These are phyloP conservation scores for Paragyromitra xinjiangensis DNA, from an alignment of 495 filamentous ascomycete species.

Conservation along the genomic window DNA sequence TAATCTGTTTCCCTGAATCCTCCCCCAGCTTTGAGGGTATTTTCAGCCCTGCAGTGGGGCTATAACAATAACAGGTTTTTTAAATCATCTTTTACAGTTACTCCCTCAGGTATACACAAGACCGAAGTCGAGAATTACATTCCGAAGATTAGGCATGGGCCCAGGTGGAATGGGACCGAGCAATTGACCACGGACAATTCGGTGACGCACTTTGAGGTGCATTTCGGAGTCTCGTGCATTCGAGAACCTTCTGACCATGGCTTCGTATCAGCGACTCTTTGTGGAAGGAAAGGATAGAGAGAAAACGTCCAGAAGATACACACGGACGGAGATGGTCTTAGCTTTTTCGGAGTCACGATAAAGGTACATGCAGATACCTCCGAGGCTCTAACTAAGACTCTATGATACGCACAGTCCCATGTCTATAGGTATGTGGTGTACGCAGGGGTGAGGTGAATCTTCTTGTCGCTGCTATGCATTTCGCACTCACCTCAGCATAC, in stretches of 20 bases:
- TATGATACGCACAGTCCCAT: slow-evolving; percentile 47
- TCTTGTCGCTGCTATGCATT: slow-evolving; percentile 19
- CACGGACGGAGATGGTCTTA: slow-evolving; percentile 32
- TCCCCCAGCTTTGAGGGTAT: slow-evolving; percentile 21
- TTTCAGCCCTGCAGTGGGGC: slow-evolving; percentile 5
- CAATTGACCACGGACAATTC: slow-evolving; percentile 30
- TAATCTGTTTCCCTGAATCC: slow-evolving; percentile 5
- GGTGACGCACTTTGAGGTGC: slow-evolving; percentile 19
- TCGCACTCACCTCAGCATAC: slow-evolving; percentile 36
- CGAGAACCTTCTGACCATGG: slow-evolving; percentile 47
- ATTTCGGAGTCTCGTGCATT: slow-evolving; percentile 26
- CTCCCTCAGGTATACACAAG: neutral
- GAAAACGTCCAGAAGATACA: slow-evolving; percentile 5
- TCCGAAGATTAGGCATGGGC: neutral
- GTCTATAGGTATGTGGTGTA: slow-evolving; percentile 39
- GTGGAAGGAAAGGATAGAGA: slow-evolving; percentile 18
- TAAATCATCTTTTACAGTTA: slow-evolving; percentile 8
- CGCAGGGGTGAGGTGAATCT: slow-evolving; percentile 27
- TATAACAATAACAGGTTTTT: slow-evolving; percentile 24
- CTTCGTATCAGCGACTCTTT: slow-evolving; percentile 23
- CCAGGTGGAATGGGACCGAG: neutral
- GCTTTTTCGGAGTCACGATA: slow-evolving; percentile 30
- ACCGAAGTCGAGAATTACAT: neutral
- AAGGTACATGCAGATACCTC: slow-evolving; percentile 39
- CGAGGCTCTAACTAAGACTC: slow-evolving; percentile 30